Percentiles rank a stretch among this genome's conserved stretches.
Conservation (phyloP, 2,329 filamentous ascomycete genomes). For the Lecanicillium sp. region DNA sequence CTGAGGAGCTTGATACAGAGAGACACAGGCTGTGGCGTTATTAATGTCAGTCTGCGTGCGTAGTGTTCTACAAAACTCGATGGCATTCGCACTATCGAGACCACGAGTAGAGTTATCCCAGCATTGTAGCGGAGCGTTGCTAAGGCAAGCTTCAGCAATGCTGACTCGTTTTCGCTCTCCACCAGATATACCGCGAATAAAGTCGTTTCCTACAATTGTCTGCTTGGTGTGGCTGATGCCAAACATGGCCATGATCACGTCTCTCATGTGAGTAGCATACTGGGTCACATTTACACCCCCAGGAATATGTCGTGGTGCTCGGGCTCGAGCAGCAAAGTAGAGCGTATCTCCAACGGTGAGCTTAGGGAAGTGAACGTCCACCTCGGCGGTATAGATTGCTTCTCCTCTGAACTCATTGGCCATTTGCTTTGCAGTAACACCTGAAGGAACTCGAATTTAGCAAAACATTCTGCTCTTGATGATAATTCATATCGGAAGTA, state of each 20-base stretch:
- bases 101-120: slow-evolving; percentile 43
- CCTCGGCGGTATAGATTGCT: slow-evolving; percentile 58
- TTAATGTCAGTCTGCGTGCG: slow-evolving; percentile 12
- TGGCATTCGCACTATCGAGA: slow-evolving; percentile 43
- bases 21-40: slow-evolving; percentile 10
- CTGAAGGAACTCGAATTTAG: slow-evolving; percentile 1
- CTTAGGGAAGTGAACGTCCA: slow-evolving; percentile 52
- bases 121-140: slow-evolving; percentile 15
- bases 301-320: slow-evolving; percentile 51
- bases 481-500: neutral
- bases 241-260: slow-evolving; percentile 24
- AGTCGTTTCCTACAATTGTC: slow-evolving; percentile 44
- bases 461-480: neutral
- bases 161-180: slow-evolving; percentile 35
- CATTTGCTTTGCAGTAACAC: slow-evolving; percentile 47
- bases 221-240: slow-evolving; percentile 49
- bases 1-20: slow-evolving; percentile 54
- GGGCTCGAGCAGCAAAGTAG: slow-evolving; percentile 61
- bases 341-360: slow-evolving; percentile 66
- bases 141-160: slow-evolving; percentile 18
- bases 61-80: slow-evolving; percentile 32
- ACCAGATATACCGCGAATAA: slow-evolving; percentile 41
- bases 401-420: slow-evolving; percentile 46
- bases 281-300: slow-evolving; percentile 40
- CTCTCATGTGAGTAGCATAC: slow-evolving; percentile 52